Conservation (phyloP, 495 filamentous ascomycete species). For the Pyronema domesticum region DNA sequence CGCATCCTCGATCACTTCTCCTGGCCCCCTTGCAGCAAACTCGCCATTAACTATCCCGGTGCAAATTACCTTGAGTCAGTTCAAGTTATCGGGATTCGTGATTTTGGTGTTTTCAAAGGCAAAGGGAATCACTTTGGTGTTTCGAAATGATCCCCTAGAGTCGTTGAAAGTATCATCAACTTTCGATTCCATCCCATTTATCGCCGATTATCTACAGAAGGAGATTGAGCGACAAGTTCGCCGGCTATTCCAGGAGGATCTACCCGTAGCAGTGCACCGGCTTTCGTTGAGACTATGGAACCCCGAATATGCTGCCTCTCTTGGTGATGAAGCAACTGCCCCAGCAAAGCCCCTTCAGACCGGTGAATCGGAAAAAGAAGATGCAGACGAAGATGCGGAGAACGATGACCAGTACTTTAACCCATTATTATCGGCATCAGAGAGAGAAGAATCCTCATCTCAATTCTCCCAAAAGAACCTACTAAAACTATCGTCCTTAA, state of each 20-base stretch:
- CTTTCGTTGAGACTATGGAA: slow-evolving; percentile 80
- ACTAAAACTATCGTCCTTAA: slow-evolving; percentile 44
- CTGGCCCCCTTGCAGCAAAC: slow-evolving; percentile 77
- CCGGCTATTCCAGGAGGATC: slow-evolving; percentile 88
- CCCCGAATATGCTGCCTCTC: slow-evolving; percentile 51
- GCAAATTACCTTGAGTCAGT: slow-evolving; percentile 89
- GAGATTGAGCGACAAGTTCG: slow-evolving; percentile 91
- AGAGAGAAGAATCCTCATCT: slow-evolving; percentile 14
- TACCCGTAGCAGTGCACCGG: slow-evolving; percentile 88
- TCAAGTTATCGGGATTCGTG: slow-evolving; percentile 92
- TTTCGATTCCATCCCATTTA: slow-evolving; percentile 96
- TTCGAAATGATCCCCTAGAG: slow-evolving; percentile 93
- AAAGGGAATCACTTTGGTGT: slow-evolving; percentile 89
- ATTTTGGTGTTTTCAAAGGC: slow-evolving; percentile 93
- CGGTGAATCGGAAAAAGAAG: slow-evolving; percentile 9
- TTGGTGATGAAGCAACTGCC: slow-evolving; percentile 12
- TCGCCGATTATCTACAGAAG: slow-evolving; percentile 88
- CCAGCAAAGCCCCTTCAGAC: slow-evolving; percentile 7
- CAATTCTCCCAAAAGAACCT: slow-evolving; percentile 20
- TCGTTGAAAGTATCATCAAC: slow-evolving; percentile 96
- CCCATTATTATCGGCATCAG: slow-evolving; percentile 14
- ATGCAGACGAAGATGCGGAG: slow-evolving; percentile 27
- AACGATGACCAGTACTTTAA: slow-evolving; percentile 24
- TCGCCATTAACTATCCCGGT: slow-evolving; percentile 89
- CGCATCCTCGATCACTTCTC: slow-evolving; percentile 79